Conservation (phyloP, 495 filamentous ascomycete genomes). For the Penicillium argentinense region DNA sequence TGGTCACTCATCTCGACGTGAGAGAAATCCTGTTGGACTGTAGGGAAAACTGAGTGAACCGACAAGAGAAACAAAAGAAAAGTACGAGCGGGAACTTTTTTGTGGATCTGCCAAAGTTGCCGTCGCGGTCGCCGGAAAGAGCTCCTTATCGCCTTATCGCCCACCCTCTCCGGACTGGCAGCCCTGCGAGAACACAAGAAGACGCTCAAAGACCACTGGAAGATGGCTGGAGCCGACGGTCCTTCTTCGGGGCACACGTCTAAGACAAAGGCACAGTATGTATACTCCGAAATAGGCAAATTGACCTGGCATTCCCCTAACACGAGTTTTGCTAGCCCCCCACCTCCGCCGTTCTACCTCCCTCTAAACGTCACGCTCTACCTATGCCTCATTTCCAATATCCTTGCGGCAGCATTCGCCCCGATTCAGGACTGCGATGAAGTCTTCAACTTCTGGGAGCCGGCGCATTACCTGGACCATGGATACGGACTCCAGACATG, state of each 20-base stretch:
- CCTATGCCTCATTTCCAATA: conserved; percentile 68
- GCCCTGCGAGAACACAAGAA: too few species aligned
- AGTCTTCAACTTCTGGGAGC: conserved; percentile 99
- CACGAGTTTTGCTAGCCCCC: conserved; percentile 32
- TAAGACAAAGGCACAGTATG: conserved; percentile 35
- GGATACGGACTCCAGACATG: conserved; percentile 95
- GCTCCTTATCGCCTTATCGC: conserved; percentile 35
- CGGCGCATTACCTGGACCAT: conserved; percentile 89
- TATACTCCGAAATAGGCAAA: neutral
- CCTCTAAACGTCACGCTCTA: conserved; percentile 75
- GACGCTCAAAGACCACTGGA: too few species aligned
- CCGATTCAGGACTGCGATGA: conserved; percentile 99
- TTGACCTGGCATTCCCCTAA: conserved; percentile 9
- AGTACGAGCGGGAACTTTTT: conserved; percentile 28
- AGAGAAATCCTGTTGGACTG: conserved; percentile 4
- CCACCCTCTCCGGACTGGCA: too few species aligned
- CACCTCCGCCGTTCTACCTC: conserved; percentile 61
- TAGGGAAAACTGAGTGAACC: conserved; percentile 3
- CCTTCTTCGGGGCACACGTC: conserved; percentile 8
- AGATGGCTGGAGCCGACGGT: conserved; percentile 11
- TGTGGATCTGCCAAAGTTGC: conserved; percentile 35
- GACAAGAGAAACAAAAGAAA: conserved; percentile 29
- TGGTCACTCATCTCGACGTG: conserved; percentile 49
- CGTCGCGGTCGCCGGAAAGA: conserved; percentile 31
- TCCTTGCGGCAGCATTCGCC: conserved; percentile 74